Evolutionary conservation across 768 basidiomycete species (phyloP).

Genomic region (Naematelia aurantialba): DNA sequence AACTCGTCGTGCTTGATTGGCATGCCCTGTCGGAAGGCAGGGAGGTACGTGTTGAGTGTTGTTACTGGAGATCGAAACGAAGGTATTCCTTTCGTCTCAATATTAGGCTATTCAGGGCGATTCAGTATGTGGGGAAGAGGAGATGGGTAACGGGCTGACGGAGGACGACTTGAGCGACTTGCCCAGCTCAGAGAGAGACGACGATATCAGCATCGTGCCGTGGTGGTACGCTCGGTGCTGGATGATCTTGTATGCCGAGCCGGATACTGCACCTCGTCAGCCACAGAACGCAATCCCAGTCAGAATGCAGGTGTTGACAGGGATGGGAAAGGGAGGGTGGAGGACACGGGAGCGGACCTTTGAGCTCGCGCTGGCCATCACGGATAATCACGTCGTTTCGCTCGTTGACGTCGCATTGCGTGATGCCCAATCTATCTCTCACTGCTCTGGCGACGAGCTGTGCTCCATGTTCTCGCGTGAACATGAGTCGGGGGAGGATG

Average conservation of each 20-base stretch:
- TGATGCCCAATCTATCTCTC: constrained; percentile 64
- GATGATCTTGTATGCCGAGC: constrained; percentile 94
- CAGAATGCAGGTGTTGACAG: not conserved
- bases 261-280: constrained; percentile 63
- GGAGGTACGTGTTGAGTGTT: constrained; percentile 58
- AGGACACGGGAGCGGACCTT: constrained; percentile 64
- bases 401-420: constrained; percentile 72
- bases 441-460: constrained; percentile 74
- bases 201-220: constrained; percentile 95
- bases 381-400: constrained; percentile 85
- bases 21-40: constrained; percentile 53
- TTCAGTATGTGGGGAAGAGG: not conserved
- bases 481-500: constrained; percentile 73
- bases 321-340: constrained; percentile 3
- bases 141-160: constrained; percentile 31
- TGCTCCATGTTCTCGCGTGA: constrained; percentile 74
- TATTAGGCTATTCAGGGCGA: constrained; percentile 58
- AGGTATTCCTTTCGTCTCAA: constrained; percentile 78
- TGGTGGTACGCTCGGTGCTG: constrained; percentile 91
- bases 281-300: not conserved
- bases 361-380: constrained; percentile 55
- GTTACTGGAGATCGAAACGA: constrained; percentile 90
- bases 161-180: constrained; percentile 57
- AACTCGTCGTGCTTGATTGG: constrained; percentile 67
- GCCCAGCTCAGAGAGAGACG: constrained; percentile 66